A percentile compares a stretch with the other conserved stretches of the same genome.
Evolutionary conservation across 352 stramenopile species (phyloP).

Genomic region (Pythium myriotylum): DNA sequence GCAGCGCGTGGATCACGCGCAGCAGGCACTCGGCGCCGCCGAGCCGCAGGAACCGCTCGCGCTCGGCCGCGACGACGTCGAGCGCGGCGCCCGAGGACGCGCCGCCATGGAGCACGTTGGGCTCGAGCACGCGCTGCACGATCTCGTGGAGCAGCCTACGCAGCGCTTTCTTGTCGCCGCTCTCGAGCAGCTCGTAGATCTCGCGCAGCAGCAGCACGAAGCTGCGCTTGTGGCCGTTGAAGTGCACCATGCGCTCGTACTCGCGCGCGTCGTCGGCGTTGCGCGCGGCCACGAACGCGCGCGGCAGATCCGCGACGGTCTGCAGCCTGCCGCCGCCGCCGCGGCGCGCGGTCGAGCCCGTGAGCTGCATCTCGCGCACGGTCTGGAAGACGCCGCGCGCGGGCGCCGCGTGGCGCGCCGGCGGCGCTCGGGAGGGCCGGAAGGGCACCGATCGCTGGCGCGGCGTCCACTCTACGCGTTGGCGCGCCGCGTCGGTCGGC

Average conservation of each 20-base stretch:
- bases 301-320: constrained; percentile 60
- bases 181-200: constrained; percentile 63
- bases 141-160: constrained; percentile 70
- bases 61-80: constrained; percentile 47
- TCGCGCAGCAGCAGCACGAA: constrained; percentile 65
- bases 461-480: neutral
- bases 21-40: constrained; percentile 77
- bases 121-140: constrained; percentile 70
- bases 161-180: constrained; percentile 56
- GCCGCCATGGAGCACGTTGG: constrained; percentile 50
- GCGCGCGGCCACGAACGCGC: constrained; percentile 45
- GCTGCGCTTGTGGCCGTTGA: constrained; percentile 50
- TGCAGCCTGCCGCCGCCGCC: constrained; percentile 40
- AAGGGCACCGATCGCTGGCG: neutral
- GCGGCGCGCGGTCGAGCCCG: constrained; percentile 39
- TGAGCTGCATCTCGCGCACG: constrained; percentile 66
- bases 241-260: constrained; percentile 48
- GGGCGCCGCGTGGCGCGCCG: neutral
- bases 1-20: constrained; percentile 69
- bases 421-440: neutral
- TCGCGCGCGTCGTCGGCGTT: constrained; percentile 46
- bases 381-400: constrained; percentile 47
- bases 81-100: constrained; percentile 28
- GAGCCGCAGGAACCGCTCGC: constrained; percentile 70
- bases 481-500: neutral